Base-by-base conservation (phyloP, 495 filamentous ascomycete species). In the Massariosphaeria phaeospora region DNA sequence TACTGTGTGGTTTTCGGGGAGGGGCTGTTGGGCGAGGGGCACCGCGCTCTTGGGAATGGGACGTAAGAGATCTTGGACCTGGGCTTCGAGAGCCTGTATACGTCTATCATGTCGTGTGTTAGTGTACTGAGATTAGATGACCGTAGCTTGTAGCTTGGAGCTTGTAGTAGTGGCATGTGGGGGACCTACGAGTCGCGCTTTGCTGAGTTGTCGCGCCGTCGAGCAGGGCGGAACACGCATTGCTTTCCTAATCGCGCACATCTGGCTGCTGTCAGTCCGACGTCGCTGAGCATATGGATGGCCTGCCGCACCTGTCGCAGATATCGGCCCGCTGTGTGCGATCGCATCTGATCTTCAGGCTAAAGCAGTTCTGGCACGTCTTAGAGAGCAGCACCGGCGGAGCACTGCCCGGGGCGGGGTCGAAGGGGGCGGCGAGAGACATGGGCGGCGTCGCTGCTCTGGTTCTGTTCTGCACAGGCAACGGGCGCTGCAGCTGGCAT, bases 301-400 rank as follows among this genome's bases (percentile, higher is more conserved):
- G 3, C 4, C 4, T 40, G 1, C n/a, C 18, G 31, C 48, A 58
- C 45, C 56, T 9, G 44, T 59, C 56, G 49, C 56, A 59, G 12
- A 59, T 49, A 34, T 59, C 56, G 11, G 21, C 34, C 1, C 56
- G 40, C 27, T 59, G 56, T 13, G 49, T 59, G 9, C 56, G 48
- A 30, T 59, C 56, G 35, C 56, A 59, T 30, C 56, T 20, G 10
- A 59, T 59, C 56, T 59, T 59, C 9, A 59, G 56, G 48, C n/a
- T 15, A 35, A 59, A 59, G 49, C 56, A 59, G 25, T 59, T 59
- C 42, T 59, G 48, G 42, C 56, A 53, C 13, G 56, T 59, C 21
- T 59, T 59, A 8, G 56, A 59, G 18, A 59, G 47, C 39, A 58
- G 43, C 41, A 47, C 43, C 43, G 43, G 43, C 41, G 41, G 4